Base-by-base conservation (phyloP, 2,329 filamentous ascomycete genomes). In the Claviceps arundinis region DNA sequence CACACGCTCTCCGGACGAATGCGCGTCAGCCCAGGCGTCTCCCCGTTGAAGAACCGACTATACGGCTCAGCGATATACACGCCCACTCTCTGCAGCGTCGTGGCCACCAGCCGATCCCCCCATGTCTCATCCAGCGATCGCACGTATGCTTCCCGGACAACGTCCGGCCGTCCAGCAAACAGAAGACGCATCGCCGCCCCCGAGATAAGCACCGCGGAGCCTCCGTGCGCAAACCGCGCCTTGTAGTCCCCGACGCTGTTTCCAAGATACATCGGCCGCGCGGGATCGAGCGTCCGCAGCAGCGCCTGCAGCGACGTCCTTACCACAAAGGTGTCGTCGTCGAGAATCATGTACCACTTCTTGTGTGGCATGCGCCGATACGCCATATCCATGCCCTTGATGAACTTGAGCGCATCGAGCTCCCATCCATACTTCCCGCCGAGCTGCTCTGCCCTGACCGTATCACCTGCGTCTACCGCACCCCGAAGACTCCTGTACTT, bases 321-420 rank as follows among this genome's bases (percentile, higher is more conserved):
- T 45, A 79, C 67, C 45, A 80, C 60, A 59, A 73, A 80, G 1
- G 75, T 80, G 59, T 81, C 77, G 61, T 80, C 77, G 61, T 80
- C 77, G 14, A 77, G 62, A 56, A 80, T 72, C 55, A 80, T 61
- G 58, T 79, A 80, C 77, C 77, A 80, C 60, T 77, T 77, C 65
- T 79, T 80, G 55, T 68, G 61, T 0, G 76, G 77, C 59, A 78
- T 66, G 16, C 64, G 67, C 41, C 67, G 62, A 65, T 73, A 77
- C 19, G 73, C 67, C 55, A 76, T 69, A 56, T 79, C 74, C 57
- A 81, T 71, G 44, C 75, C 73, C 42, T 75, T 71, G 50, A 80
- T 71, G 59, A 78, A 78, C 76, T 76, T 76, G 54, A 76, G 63
- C 0, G 72, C 71, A 59, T 76, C 73, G 51, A 76, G 58, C 57